phyloP scores from a whole-genome alignment of 2,329 filamentous ascomycete species.

The Xylariales sp. region DNA sequence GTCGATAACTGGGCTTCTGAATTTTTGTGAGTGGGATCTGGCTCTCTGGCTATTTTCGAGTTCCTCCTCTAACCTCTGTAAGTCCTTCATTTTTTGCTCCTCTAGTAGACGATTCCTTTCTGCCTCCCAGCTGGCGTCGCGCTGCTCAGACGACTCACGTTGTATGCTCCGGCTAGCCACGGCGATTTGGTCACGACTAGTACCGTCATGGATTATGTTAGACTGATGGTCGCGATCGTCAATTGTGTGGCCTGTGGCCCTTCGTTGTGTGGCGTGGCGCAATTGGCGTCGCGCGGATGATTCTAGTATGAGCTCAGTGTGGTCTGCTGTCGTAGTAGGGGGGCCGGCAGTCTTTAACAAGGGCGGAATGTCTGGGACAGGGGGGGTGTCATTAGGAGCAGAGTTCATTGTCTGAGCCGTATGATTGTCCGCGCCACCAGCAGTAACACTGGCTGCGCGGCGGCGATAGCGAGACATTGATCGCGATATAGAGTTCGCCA shows the following conservation, averaged over 20 bases:
- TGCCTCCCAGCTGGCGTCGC: slow-evolving; percentile 56
- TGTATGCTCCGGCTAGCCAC: slow-evolving; percentile 40
- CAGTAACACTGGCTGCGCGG: slow-evolving; percentile 45
- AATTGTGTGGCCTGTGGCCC: slow-evolving; percentile 31
- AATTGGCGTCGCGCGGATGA: slow-evolving; percentile 40
- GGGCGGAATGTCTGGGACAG: slow-evolving; percentile 49
- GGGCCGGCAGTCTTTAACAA: slow-evolving; percentile 39
- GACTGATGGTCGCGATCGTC: slow-evolving; percentile 28
- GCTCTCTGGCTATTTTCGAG: slow-evolving; percentile 52
- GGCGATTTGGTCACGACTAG: slow-evolving; percentile 34
- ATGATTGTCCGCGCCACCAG: slow-evolving; percentile 39
- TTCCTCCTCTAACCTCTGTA: slow-evolving; percentile 58
- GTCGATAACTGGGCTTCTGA: slow-evolving; percentile 59
- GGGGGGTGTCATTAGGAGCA: slow-evolving; percentile 44
- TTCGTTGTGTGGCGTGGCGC: slow-evolving; percentile 39
- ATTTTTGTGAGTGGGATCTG: slow-evolving; percentile 44
- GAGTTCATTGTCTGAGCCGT: slow-evolving; percentile 46
- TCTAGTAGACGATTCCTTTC: slow-evolving; percentile 62
- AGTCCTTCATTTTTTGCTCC: slow-evolving; percentile 62
- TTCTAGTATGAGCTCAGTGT: slow-evolving; percentile 18
- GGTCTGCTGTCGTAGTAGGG: slow-evolving; percentile 24
- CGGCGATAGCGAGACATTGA: slow-evolving; percentile 53
- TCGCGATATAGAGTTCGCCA: slow-evolving; percentile 48
- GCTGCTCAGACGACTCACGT: slow-evolving; percentile 38
- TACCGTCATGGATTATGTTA: slow-evolving; percentile 37